Base-by-base conservation (phyloP, 306 rosid species). In the Amphicarpaea edgeworthii region DNA sequence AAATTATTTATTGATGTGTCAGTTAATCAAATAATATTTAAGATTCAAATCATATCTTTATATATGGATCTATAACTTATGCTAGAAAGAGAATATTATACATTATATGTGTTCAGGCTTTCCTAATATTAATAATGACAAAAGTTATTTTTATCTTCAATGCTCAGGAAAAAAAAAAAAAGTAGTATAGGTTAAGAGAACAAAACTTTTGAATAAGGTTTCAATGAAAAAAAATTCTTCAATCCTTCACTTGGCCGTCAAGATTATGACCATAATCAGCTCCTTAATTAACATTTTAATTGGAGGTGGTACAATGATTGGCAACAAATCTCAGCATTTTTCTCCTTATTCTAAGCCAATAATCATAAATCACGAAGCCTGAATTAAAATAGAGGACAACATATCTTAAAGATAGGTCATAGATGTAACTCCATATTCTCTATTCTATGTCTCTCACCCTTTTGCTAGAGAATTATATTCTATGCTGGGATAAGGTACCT, bases 401-500 rank as follows among this genome's bases (percentile, higher is more conserved):
- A 62, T 68, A 10, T 55, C 15, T 15, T 24, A 28, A 10, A 41
- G 28, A n/a, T 49, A 4, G 47, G 54, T 54, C 50, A 57, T 69
- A 32, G 75, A 82, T 32, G 77, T 57, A 69, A 67, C 76, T 10
- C 55, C n/a, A 46, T 38, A 82, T 82, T 77, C 79, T 55, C 79
- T 55, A 64, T 71, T 82, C 76, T 24, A 23, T 34, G 53, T 38
- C 40, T 37, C 38, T 69, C 72, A 49, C 30, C 46, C 45, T 14
- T 32, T 32, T 19, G 38, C 68, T 4, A 12, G 11, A 15, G 70
- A 21, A 82, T 77, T 77, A 55, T 23, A 82, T 71, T 77, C 75
- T 70, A 53, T 26, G 20, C 37, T 26, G 4, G 38, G 19, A 58
- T 57, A 30, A 74, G 66, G 83, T 50, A 74, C 79, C 78, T 26